Evolutionary conservation across 2,329 filamentous ascomycete species (phyloP).

Genomic region (Sporothrix protearum): DNA sequence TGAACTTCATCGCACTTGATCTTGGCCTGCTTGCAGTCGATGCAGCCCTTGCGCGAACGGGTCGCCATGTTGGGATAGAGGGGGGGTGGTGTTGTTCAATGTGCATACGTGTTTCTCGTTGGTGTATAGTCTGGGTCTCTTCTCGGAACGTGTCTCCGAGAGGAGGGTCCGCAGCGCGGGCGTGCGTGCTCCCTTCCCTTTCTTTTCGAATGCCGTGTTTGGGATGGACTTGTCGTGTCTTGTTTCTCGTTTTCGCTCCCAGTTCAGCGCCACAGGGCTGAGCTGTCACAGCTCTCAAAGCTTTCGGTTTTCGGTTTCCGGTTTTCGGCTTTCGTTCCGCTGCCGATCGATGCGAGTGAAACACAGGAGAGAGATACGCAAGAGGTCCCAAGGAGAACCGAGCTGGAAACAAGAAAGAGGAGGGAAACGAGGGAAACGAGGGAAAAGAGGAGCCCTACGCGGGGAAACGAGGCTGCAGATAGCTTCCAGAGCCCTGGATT

Average conservation of each 20-base stretch:
- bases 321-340: neutral
- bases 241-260: neutral
- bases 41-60: slow-evolving; percentile 28
- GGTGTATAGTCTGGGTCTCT: neutral
- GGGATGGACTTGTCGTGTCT: neutral
- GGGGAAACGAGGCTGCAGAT: slow-evolving; percentile 3
- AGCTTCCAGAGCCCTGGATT: slow-evolving; percentile 4
- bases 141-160: neutral
- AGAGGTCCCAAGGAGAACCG: neutral
- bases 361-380: neutral
- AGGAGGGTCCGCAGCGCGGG: neutral
- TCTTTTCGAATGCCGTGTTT: neutral
- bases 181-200: neutral
- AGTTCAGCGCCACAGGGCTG: too few species aligned
- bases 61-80: slow-evolving; percentile 25
- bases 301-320: neutral
- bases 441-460: neutral
- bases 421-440: neutral
- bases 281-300: too few species aligned
- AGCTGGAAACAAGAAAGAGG: neutral
- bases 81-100: neutral
- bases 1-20: slow-evolving; percentile 29
- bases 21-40: slow-evolving; percentile 29
- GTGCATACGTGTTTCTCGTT: neutral
- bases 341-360: slow-evolving; percentile 7